Base-by-base conservation (phyloP, 768 basidiomycete genomes). In the Hygrophoropsis aurantiaca region DNA sequence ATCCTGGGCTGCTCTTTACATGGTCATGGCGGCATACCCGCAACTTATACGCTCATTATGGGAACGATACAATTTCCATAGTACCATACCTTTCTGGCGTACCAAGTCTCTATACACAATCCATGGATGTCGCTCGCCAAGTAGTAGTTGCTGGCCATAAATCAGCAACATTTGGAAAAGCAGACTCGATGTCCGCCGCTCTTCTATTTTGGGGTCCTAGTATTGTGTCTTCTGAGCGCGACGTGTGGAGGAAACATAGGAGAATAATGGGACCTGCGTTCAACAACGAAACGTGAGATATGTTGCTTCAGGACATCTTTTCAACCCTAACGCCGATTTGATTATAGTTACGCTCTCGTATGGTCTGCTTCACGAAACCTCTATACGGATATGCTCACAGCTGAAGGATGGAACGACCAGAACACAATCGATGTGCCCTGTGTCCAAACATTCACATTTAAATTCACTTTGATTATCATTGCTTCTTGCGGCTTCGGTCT, bases 21-120 rank as follows among this genome's bases (percentile, higher is more conserved):
- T 63, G 60, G 59, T 48, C 48, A 23, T 61, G 56, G 60, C 58
- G 56, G 46, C 54, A 53, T 34, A 47, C 38, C 5, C 60, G 25
- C 23, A 60, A 58, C 16, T 6, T 60, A 36, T 60, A 60, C 34
- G 30, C 19, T 35, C 52, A 39, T 35, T 50, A 51, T 55, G 50
- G 50, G 4, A 44, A 42, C n/a, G 53, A 60, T 40, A 60, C 56
- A 5, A 49, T 61, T 26, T 61, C 55, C 11, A 26, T 63, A 8
- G 36, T 55, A 2, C 61, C 51, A 1, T 63, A 61, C 41, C 16
- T 58, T 25, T 24, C n/a, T n/a, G 59, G 53, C 4, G 11, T 40
- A 16, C 56, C 61, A 21, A 18, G 44, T 9, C 46, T 58, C 34
- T 63, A 55, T 16, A 63, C 59, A 1, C 61, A 48, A 20, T 55